Percentiles rank a stretch among this genome's conserved stretches.
phyloP scores from a whole-genome alignment of 139 green algal genomes.

The Marvania coccoides region DNA sequence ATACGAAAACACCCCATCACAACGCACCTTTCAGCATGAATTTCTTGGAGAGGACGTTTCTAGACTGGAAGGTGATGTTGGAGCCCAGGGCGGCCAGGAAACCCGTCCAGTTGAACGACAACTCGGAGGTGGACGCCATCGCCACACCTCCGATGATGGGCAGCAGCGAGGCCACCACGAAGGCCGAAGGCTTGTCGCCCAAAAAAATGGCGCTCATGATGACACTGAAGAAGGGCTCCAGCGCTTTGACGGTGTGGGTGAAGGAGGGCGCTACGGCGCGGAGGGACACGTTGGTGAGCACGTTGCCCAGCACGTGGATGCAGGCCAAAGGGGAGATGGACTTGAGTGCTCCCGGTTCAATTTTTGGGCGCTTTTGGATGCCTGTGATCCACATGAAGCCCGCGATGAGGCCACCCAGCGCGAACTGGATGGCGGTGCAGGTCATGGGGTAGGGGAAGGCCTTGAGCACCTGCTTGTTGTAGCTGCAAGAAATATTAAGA shows the following conservation, averaged over 20 bases:
- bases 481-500: too few relatives aligned
- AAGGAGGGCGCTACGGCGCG: conserved; percentile 95
- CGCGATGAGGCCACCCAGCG: conserved; percentile 58
- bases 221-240: conserved; percentile 96
- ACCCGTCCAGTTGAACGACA: conserved; percentile 64
- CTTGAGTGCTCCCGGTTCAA: conserved; percentile 23
- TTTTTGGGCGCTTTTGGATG: conserved; percentile 40
- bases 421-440: conserved; percentile 82
- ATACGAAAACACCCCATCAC: not conserved
- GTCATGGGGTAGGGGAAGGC: conserved; percentile 83
- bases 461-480: conserved; percentile 87
- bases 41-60: conserved; percentile 98
- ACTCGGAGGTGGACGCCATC: conserved; percentile 73
- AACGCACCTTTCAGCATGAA: conserved; percentile 77
- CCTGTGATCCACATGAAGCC: conserved; percentile 61
- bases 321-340: conserved; percentile 83
- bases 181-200: conserved; percentile 52
- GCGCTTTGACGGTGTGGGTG: conserved; percentile 99
- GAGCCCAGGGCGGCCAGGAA: conserved; percentile 85
- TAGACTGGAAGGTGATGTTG: conserved; percentile 93
- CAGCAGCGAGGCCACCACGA: conserved; percentile 70
- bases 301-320: conserved; percentile 94
- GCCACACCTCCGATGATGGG: conserved; percentile 90
- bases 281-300: conserved; percentile 94
- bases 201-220: conserved; percentile 81